Base-by-base conservation (phyloP, 768 basidiomycete species). In the Lepiota brunneoincarnata region DNA sequence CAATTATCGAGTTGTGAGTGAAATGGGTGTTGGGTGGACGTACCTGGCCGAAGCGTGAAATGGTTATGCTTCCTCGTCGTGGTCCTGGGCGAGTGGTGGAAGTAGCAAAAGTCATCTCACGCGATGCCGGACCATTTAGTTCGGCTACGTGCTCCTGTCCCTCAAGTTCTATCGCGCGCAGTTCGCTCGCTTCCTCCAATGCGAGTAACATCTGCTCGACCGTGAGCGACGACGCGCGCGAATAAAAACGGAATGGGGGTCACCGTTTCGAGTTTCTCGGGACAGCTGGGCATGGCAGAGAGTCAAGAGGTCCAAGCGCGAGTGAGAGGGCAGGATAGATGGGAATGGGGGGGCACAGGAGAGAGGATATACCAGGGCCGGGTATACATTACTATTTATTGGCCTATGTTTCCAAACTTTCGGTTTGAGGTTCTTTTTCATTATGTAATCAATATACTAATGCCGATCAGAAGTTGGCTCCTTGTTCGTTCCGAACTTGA, bases 41-140 rank as follows among this genome's bases (percentile, higher is more conserved):
- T 39, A 46, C 52, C n/a, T 54, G 52, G 14, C 52, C 52, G 36
- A 54, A 46, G 28, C 52, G 44, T 18, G 52, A 54, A 28, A 54
- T 54, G 28, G 52, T 39, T 46, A 54, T 54, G 15, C 52, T 54
- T 34, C 52, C 52, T 1, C 51, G 51, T 15, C 43, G 41, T 28
- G 37, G 52, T 17, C 46, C 24, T 28, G 23, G 38, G 24, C 15
- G 43, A 15, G 15, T 18, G n/a, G 37, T 2, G 6, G 39, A 14
- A 26, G 52, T 41, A 9, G 28, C 9, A 1, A 41, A 24, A 6
- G 37, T 44, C 4, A 23, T 21, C 26, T 26, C 37, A 20, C 44
- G 52, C n/a, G 35, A 46, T 14, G 37, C 24, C 11, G 24, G 7
- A 18, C 28, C 44, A 14, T 9, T 11, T 9, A 39, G 52, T 3